Evolutionary conservation across 73 alveolate species (phyloP).

Genomic region (Tetrahymena borealis): DNA sequence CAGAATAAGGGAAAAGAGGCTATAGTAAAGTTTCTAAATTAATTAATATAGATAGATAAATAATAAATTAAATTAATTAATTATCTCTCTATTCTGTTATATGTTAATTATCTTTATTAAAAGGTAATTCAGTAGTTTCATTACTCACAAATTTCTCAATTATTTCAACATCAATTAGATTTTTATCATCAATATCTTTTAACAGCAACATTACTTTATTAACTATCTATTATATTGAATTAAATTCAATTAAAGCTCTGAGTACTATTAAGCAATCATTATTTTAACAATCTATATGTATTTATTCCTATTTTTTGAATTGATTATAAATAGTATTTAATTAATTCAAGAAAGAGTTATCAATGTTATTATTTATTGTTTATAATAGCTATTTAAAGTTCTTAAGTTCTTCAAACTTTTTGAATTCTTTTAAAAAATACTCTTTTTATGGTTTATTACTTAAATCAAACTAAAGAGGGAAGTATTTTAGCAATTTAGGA

Average conservation of each 20-base stretch:
- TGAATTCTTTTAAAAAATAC: slow-evolving; percentile 31
- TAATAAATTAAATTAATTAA: not conserved
- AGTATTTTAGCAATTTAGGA: slow-evolving; percentile 30
- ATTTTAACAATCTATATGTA: no score
- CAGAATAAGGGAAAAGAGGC: not conserved
- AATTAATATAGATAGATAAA: not conserved
- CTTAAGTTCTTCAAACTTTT: slow-evolving; percentile 36
- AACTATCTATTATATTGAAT: no score
- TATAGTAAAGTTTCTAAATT: not conserved
- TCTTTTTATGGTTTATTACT: slow-evolving; percentile 35
- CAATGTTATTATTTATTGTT: not conserved
- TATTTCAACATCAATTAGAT: no score
- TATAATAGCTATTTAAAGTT: slow-evolving; percentile 37
- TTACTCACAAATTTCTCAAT: no score
- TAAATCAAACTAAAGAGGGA: slow-evolving; percentile 53
- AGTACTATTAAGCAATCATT: no score
- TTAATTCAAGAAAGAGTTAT: no score
- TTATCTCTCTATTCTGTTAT: not conserved
- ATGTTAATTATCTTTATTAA: not conserved
- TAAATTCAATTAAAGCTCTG: no score
- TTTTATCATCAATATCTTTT: no score
- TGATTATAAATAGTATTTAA: no score
- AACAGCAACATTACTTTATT: no score
- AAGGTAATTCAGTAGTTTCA: no score
- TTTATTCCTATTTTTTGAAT: no score